Evolutionary conservation across 2,329 filamentous ascomycete species (phyloP).

Genomic region (Ophiostoma himal-ulmi): DNA sequence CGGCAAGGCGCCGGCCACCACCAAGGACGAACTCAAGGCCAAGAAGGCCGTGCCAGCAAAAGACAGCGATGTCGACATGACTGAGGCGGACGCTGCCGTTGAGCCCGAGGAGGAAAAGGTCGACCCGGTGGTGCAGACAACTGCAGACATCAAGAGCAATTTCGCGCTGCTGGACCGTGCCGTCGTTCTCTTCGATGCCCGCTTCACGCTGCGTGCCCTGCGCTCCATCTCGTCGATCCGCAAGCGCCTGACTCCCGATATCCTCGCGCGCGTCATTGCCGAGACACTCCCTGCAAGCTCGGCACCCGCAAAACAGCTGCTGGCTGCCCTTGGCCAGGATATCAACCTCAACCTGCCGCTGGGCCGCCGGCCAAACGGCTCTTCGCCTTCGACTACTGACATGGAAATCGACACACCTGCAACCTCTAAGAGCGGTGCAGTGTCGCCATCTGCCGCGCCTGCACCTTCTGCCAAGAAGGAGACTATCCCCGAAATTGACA

Average conservation of each 20-base stretch:
- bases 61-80: slow-evolving; percentile 69
- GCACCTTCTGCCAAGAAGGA: slow-evolving; percentile 60
- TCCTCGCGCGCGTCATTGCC: slow-evolving; percentile 72
- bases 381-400: slow-evolving; percentile 39
- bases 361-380: slow-evolving; percentile 47
- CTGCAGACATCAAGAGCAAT: slow-evolving; percentile 88
- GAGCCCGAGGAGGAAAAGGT: slow-evolving; percentile 40
- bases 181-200: slow-evolving; percentile 85
- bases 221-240: slow-evolving; percentile 93
- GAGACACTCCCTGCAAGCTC: slow-evolving; percentile 64
- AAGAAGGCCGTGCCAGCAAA: slow-evolving; percentile 63
- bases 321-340: slow-evolving; percentile 63
- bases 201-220: slow-evolving; percentile 89
- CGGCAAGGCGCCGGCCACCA: slow-evolving; percentile 61
- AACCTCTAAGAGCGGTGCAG: slow-evolving; percentile 44
- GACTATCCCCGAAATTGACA: slow-evolving; percentile 76
- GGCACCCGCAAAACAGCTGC: slow-evolving; percentile 59
- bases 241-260: slow-evolving; percentile 78
- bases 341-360: slow-evolving; percentile 49
- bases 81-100: slow-evolving; percentile 50
- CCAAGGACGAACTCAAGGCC: slow-evolving; percentile 49
- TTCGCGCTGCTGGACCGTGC: slow-evolving; percentile 87
- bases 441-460: slow-evolving; percentile 12
- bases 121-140: slow-evolving; percentile 55
- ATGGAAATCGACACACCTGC: slow-evolving; percentile 65